Conservation (phyloP, 2,329 filamentous ascomycete species). For the Raffaelea albimanens region DNA sequence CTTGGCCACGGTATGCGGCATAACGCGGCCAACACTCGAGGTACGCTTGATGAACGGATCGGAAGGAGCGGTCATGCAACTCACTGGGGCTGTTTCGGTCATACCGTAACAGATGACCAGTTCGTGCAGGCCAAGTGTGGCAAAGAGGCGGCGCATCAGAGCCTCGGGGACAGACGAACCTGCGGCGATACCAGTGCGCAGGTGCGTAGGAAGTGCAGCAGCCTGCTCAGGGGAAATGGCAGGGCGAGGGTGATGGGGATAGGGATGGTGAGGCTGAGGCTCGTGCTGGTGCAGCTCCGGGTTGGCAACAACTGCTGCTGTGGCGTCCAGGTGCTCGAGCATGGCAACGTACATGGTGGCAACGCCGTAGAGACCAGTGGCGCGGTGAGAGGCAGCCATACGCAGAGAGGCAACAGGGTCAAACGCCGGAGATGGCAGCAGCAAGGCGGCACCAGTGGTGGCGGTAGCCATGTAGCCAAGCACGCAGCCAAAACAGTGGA, state of each 20-base stretch:
- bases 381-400: constrained; percentile 42
- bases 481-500: constrained; percentile 84
- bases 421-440: constrained; percentile 83
- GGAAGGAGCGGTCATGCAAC: constrained; percentile 70
- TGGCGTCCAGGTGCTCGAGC: constrained; percentile 44
- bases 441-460: constrained; percentile 66
- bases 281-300: constrained; percentile 1
- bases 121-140: constrained; percentile 64
- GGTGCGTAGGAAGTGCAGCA: constrained; percentile 22
- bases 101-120: constrained; percentile 94
- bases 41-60: constrained; percentile 68
- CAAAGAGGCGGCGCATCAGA: constrained; percentile 69
- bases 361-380: constrained; percentile 72
- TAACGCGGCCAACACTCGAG: constrained; percentile 64
- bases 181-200: constrained; percentile 86
- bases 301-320: too few species aligned
- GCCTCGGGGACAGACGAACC: constrained; percentile 76
- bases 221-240: constrained; percentile 10
- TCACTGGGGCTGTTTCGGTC: constrained; percentile 78
- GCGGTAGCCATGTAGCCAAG: constrained; percentile 95
- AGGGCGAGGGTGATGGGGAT: neutral
- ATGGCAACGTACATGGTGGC: constrained; percentile 91
- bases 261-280: neutral
- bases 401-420: constrained; percentile 63
- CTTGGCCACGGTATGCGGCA: constrained; percentile 73